Evolutionary conservation across 306 rosid species (phyloP), one percentile per base, ranked within the genome.

Genomic region (Cucurbita argyrosperma): DNA sequence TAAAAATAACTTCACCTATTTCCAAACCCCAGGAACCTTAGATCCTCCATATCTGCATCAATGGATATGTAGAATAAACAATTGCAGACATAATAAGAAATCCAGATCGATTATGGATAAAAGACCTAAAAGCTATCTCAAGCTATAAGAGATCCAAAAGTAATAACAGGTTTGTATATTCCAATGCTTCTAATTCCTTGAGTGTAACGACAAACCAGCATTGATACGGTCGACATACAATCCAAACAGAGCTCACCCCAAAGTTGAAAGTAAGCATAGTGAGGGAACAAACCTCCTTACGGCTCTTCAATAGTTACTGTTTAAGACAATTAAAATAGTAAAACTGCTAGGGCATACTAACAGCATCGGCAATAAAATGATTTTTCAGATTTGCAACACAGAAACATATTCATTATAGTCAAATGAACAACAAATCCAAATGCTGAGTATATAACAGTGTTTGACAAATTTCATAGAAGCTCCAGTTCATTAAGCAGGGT

Each of bases 31-130:
- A 76, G 74, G 74, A 74, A 75, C 57, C 71, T 58, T 8, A 81
- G 71, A 45, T 47, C 79, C 79, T 66, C 49, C 59, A 74, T 71
- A 84, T 79, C 85, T 81, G 78, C 81, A 77, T 74, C 58, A 74
- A 69, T 56, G 62, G 43, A 75, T 51, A 80, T 14, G 23, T 57
- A 63, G 59, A 61, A 65, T 57, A 59, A 50, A 72, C 72, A 78
- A 69, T 71, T 74, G 69, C 80, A 85, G 76, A 70, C 40, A 79
- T 56, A 67, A 63, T 35, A 64, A 61, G 16, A 64, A 73, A 76
- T 73, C 71, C 58, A 75, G 23, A 64, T 10, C 8, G 52, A 51
- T 78, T 39, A 73, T 75, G 77, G 74, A 42, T 53, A 78, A 69
- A 76, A 30, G 72, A 76, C 68, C 45, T 76, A 15, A 76, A 80